Base-by-base conservation (phyloP, 2,329 filamentous ascomycete genomes). In the Penicillium occitanis region DNA sequence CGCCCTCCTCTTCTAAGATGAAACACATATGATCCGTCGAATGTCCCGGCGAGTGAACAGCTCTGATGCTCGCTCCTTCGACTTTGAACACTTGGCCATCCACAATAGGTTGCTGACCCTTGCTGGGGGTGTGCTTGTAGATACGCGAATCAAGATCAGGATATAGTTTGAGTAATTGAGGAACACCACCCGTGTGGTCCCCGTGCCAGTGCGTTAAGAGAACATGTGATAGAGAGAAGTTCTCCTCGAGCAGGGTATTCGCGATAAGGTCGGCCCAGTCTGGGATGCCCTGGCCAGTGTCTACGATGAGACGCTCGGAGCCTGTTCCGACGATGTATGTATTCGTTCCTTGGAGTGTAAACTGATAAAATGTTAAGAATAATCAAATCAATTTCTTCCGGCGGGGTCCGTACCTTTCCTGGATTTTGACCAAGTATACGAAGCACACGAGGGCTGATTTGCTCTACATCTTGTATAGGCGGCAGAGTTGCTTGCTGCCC, bases 1-100 rank as follows among this genome's bases (percentile, higher is more conserved):
- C 89, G 67, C 90, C 83, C 73, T 93, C 83, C 70, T 93, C 90
- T 48, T 87, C 83, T 1, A 93, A 78, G 1, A 91, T 73, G 67
- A 94, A 88, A 19, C 85, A 87, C 82, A 91, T 88, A 71, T 95
- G 92, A 73, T 96, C 92, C 1, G 80, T 79, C 0, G 91, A 88
- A 72, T 96, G 92, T 0, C 92, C 89, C 0, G 88, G 88, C 3
- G 81, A 84, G 71, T 86, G 73, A 1, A 82, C 63, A 3, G 79
- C 78, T 1, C 71, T 73, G 33, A 80, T 58, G 0, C 78, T 80
- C 4, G 80, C 79, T 2, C 80, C 79, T 35, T 81, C 75, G 1
- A 77, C 75, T 0, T 48, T 19, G 65, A 81, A 81, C 0, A 75
- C 63, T 46, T 81, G 76, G 0, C 75, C 75, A 63, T 82, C 76